phyloP scores from a whole-genome alignment of 2,329 filamentous ascomycete species.

The Fusarium sarcochroum region DNA sequence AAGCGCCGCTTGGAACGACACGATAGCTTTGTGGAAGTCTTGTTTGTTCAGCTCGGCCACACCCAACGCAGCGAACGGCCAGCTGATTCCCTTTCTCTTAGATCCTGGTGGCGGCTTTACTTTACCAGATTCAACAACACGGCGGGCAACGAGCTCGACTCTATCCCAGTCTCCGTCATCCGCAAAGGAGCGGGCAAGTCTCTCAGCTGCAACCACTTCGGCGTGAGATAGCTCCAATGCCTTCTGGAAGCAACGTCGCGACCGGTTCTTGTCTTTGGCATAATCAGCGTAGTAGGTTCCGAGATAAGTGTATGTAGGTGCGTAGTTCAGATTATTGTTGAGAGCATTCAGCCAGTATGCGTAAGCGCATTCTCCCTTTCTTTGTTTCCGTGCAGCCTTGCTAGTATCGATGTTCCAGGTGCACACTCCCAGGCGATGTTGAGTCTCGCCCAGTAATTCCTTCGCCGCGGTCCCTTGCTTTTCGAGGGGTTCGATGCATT shows the following conservation, averaged over 20 bases:
- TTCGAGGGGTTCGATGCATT: conserved; percentile 76
- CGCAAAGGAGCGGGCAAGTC: conserved; percentile 87
- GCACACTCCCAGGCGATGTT: conserved; percentile 89
- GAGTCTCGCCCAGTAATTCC: conserved; percentile 85
- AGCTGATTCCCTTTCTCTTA: conserved; percentile 92
- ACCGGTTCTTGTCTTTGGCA: conserved; percentile 85
- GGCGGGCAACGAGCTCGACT: conserved; percentile 90
- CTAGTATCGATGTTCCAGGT: conserved; percentile 87
- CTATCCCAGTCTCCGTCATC: conserved; percentile 95
- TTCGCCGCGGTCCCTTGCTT: conserved; percentile 67
- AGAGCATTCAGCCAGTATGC: conserved; percentile 85
- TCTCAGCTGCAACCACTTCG: conserved; percentile 88
- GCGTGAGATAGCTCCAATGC: conserved; percentile 92
- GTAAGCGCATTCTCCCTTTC: conserved; percentile 80
- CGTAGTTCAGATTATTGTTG: conserved; percentile 88
- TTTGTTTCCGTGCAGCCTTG: conserved; percentile 80
- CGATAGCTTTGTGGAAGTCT: conserved; percentile 88
- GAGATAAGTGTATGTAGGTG: conserved; percentile 90
- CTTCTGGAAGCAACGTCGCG: conserved; percentile 95
- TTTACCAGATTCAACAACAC: conserved; percentile 95
- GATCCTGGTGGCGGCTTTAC: conserved; percentile 92
- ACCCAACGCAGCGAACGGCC: conserved; percentile 94
- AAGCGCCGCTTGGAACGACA: conserved; percentile 91
- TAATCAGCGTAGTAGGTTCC: conserved; percentile 95
- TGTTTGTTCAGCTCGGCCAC: conserved; percentile 96